These are phyloP conservation scores for Trametes elegans DNA, from an alignment of 768 basidiomycete genomes.

Conservation along the genomic window DNA sequence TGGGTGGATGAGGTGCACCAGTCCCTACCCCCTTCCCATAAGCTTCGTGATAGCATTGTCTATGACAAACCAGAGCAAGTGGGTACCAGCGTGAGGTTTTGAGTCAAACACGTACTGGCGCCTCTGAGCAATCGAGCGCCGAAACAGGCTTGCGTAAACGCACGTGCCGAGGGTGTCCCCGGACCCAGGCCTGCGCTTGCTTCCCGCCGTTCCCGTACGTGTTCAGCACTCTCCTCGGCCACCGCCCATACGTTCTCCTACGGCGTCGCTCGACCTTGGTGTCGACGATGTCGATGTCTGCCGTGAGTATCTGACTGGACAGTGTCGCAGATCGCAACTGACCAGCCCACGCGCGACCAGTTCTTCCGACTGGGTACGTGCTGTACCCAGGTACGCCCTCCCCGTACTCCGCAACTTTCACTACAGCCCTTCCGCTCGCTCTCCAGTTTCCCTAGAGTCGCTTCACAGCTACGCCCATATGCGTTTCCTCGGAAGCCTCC, in stretches of 20 bases:
- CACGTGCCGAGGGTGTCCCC: slow-evolving; percentile 15
- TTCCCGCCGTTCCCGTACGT: background rate
- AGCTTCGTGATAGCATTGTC: no score
- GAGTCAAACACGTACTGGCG: background rate
- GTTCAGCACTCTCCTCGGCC: background rate
- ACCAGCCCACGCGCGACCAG: background rate
- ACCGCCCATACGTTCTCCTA: no score
- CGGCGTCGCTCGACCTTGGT: background rate
- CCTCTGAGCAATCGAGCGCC: background rate
- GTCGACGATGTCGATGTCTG: slow-evolving; percentile 18
- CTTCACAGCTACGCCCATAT: background rate
- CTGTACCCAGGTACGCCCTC: slow-evolving; percentile 29
- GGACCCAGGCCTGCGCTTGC: background rate
- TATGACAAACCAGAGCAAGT: background rate
- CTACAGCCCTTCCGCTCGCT: slow-evolving; percentile 22
- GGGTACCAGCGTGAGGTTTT: background rate
- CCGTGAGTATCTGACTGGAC: background rate
- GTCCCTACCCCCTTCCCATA: no score
- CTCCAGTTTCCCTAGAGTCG: slow-evolving; percentile 13
- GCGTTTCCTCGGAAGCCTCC: slow-evolving; percentile 1
- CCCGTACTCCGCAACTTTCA: slow-evolving; percentile 32
- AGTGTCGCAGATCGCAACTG: background rate
- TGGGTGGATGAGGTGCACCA: no score
- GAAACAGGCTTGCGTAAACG: slow-evolving; percentile 18
- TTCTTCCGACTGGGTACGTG: slow-evolving; percentile 34